Evolutionary conservation across 768 basidiomycete genomes (phyloP).

Genomic region (Boletus edulis): DNA sequence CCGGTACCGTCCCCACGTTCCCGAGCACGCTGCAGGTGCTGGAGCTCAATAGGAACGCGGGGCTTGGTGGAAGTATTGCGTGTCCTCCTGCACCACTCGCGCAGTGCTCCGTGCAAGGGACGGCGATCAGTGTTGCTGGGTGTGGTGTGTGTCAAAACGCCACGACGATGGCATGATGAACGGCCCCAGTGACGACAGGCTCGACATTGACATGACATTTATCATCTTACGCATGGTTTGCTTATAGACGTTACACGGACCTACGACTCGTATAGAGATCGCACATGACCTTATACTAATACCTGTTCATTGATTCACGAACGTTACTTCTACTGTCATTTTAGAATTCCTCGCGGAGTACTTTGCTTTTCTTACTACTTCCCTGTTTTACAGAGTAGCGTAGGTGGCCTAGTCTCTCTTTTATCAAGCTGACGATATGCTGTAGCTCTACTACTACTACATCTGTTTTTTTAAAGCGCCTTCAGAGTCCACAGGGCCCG

Average conservation of each 20-base stretch:
- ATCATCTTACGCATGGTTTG: background rate
- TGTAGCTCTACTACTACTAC: background rate
- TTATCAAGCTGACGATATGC: background rate
- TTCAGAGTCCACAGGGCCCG: too few species aligned
- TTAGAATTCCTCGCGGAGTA: background rate
- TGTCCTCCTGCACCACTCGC: slow-evolving; percentile 13
- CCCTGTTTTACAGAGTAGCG: background rate
- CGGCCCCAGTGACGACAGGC: slow-evolving; percentile 1
- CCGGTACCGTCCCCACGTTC: slow-evolving; percentile 35
- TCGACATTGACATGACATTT: background rate
- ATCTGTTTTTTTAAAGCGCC: too few species aligned
- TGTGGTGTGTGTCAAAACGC: slow-evolving; percentile 24
- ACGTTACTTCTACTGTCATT: background rate
- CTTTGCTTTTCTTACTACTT: background rate
- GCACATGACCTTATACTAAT: slow-evolving; percentile 11
- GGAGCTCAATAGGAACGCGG: slow-evolving; percentile 36
- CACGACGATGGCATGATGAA: slow-evolving; percentile 4
- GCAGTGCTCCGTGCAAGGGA: slow-evolving; percentile 24
- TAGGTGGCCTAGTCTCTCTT: background rate
- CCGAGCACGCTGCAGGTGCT: slow-evolving; percentile 36
- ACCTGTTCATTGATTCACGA: background rate
- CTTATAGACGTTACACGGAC: slow-evolving; percentile 7
- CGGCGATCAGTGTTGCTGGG: slow-evolving; percentile 17
- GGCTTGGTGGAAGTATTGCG: slow-evolving; percentile 30
- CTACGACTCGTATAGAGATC: background rate